phyloP scores from a whole-genome alignment of 768 basidiomycete species.

The Naganishia kalamii region DNA sequence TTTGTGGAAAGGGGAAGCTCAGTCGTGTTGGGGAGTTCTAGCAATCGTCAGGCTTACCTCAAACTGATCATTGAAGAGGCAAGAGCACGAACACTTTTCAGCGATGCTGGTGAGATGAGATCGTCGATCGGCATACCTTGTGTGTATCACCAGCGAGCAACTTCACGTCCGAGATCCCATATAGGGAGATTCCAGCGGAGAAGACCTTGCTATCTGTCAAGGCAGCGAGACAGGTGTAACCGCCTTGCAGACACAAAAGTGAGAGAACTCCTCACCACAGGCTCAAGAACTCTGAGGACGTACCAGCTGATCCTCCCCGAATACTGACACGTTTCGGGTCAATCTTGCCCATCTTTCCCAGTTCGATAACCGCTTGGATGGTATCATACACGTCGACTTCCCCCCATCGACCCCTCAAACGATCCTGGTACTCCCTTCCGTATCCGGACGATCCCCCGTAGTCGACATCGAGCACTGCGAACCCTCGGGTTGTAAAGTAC shows the following conservation, averaged over 20 bases:
- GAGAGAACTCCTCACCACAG: neutral
- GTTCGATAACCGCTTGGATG: conserved; percentile 54
- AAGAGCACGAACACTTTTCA: neutral
- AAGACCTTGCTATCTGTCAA: conserved; percentile 53
- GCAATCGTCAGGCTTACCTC: neutral
- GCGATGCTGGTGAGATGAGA: neutral
- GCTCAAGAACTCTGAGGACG: neutral
- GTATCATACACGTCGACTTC: conserved; percentile 66
- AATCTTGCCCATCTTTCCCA: conserved; percentile 55
- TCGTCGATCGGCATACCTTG: conserved; percentile 43
- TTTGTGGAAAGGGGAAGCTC: neutral
- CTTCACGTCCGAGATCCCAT: conserved; percentile 62
- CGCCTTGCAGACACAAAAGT: conserved; percentile 50
- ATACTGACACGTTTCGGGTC: conserved; percentile 63
- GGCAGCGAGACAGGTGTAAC: conserved; percentile 59
- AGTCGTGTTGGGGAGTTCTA: neutral
- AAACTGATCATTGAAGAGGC: neutral
- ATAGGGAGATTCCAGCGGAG: conserved; percentile 61
- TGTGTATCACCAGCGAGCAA: conserved; percentile 61
- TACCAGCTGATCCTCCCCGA: conserved; percentile 60
- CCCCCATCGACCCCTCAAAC: conserved; percentile 56
- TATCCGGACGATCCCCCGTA: conserved; percentile 68
- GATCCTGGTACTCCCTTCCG: conserved; percentile 60
- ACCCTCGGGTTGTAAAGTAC: conserved; percentile 30
- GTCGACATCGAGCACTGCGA: conserved; percentile 62